A percentile compares a stretch with the other conserved stretches of the same genome.
phyloP scores from a whole-genome alignment of 805 yeast genomes.

The Candida quercuum region DNA sequence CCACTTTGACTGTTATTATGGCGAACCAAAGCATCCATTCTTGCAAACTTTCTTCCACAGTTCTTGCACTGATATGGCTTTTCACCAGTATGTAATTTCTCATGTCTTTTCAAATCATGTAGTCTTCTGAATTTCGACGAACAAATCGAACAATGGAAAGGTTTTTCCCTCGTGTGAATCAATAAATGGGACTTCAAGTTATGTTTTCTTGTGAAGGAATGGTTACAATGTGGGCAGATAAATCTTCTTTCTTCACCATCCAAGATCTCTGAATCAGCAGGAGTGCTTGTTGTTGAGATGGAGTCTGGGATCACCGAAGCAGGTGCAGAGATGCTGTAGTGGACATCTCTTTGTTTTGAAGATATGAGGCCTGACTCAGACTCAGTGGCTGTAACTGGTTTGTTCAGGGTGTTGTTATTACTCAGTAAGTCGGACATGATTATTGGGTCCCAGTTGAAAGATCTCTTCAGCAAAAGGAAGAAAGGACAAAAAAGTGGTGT shows the following conservation, averaged over 20 bases:
- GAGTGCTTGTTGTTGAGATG: background rate
- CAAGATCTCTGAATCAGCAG: background rate
- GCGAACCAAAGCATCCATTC: constrained; percentile 71
- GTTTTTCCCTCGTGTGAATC: constrained; percentile 61
- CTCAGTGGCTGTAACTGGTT: no score
- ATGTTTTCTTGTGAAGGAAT: constrained; percentile 65
- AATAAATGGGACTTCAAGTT: constrained; percentile 68
- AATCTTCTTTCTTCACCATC: constrained; percentile 28
- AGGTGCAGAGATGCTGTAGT: background rate
- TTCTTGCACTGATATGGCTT: constrained; percentile 57
- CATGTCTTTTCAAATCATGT: constrained; percentile 75
- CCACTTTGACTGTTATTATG: constrained; percentile 47
- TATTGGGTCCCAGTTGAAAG: no score
- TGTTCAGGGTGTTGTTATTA: no score
- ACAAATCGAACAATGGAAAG: constrained; percentile 60
- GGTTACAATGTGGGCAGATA: constrained; percentile 55
- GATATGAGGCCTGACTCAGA: no score
- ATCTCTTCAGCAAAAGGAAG: no score
- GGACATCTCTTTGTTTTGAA: constrained; percentile 3
- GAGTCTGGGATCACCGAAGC: background rate
- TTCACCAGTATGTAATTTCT: constrained; percentile 71
- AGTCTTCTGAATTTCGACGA: constrained; percentile 58
- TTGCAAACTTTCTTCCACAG: constrained; percentile 63
- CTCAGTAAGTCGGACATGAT: no score
- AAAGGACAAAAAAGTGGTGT: no score